phyloP scores from a whole-genome alignment of 2,329 filamentous ascomycete species.

The Metarhizium brunneum region DNA sequence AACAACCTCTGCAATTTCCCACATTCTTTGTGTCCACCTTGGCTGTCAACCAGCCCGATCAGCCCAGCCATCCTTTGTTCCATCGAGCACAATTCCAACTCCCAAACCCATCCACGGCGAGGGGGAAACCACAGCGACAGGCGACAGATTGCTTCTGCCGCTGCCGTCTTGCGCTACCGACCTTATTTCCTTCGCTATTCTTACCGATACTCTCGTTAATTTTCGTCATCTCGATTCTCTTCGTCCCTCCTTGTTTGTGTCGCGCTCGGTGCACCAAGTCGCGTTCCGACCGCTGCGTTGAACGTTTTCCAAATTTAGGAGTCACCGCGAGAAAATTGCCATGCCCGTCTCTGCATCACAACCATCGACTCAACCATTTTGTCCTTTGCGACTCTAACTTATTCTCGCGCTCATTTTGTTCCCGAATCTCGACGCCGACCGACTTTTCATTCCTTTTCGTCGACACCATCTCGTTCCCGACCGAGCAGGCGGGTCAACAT shows the following conservation, averaged over 20 bases:
- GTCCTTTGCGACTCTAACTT: neutral
- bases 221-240: slow-evolving; percentile 2
- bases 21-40: slow-evolving; percentile 28
- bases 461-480: neutral
- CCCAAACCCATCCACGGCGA: slow-evolving; percentile 7
- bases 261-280: neutral
- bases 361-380: neutral
- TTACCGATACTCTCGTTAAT: slow-evolving; percentile 8
- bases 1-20: slow-evolving; percentile 28
- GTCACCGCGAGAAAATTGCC: slow-evolving; percentile 2
- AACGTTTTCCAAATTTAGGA: neutral
- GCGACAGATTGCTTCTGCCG: slow-evolving; percentile 4
- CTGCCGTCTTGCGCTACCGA: slow-evolving; percentile 2
- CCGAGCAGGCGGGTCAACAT: slow-evolving; percentile 12
- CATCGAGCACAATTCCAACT: slow-evolving; percentile 1
- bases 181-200: slow-evolving; percentile 6
- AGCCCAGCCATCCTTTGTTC: slow-evolving; percentile 9
- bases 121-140: slow-evolving; percentile 4
- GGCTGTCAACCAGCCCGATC: neutral
- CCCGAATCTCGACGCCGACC: neutral
- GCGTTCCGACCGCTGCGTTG: neutral
- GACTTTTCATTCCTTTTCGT: neutral
- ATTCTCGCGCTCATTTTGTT: neutral
- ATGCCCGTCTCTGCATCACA: slow-evolving; percentile 3
- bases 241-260: slow-evolving; percentile 1